A percentile compares a stretch with the other conserved stretches of the same genome.
Evolutionary conservation across 148 eudicot genomes (phyloP).

Genomic region (Arbutus unedo): DNA sequence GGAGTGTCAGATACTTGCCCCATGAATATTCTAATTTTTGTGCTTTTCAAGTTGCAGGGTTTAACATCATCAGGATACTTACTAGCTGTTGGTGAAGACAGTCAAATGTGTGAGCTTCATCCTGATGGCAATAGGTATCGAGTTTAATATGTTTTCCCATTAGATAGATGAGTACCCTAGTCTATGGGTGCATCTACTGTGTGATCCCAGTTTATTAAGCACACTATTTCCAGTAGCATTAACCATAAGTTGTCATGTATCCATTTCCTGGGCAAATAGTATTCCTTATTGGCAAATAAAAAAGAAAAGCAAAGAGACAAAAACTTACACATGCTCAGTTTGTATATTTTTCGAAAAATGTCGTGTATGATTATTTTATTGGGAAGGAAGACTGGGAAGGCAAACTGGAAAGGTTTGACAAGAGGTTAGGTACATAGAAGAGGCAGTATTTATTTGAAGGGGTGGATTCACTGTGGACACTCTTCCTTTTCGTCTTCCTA

Average conservation of each 20-base stretch:
- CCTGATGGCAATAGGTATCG: slow-evolving; percentile 92
- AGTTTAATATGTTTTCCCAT: not conserved
- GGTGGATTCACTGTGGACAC: not conserved
- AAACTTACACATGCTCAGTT: not conserved
- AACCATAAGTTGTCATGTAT: not conserved
- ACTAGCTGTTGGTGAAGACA: slow-evolving; percentile 57
- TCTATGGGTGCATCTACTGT: not conserved
- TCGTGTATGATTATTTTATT: not conserved
- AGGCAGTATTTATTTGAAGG: not conserved
- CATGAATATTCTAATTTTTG: not conserved
- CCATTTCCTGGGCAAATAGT: not conserved
- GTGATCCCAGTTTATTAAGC: not conserved
- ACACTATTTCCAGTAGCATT: not conserved
- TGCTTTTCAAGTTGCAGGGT: slow-evolving; percentile 41
- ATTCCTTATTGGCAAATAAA: not conserved
- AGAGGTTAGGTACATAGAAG: not conserved
- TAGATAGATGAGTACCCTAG: not conserved
- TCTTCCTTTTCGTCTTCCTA: not conserved
- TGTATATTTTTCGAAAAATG: not conserved
- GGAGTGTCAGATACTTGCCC: not conserved
- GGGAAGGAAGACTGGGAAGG: not conserved
- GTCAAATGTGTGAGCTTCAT: slow-evolving; percentile 83
- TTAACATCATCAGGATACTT: slow-evolving; percentile 75
- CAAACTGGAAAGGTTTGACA: not conserved
- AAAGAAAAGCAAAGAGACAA: not conserved